A percentile compares a stretch with the other conserved stretches of the same genome.
phyloP scores from a whole-genome alignment of 495 filamentous ascomycete species.

The Aspergillus hancockii region DNA sequence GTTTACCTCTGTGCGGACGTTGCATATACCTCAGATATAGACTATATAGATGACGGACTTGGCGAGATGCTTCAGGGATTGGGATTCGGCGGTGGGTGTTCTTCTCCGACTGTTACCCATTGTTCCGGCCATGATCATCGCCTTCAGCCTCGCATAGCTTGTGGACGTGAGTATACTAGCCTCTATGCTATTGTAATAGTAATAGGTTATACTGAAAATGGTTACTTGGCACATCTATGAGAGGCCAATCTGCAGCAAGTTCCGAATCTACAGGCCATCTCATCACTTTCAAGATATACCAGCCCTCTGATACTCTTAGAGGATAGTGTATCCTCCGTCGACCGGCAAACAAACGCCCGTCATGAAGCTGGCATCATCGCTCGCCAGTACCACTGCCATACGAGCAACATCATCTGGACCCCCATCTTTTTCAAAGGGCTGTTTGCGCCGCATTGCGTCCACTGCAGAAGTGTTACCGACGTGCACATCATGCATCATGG shows the following conservation, averaged over 20 bases:
- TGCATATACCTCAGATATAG: constrained; percentile 17
- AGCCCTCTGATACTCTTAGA: neutral
- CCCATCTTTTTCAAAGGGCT: constrained; percentile 45
- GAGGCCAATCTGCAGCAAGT: too few relatives aligned
- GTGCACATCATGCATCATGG: constrained; percentile 20
- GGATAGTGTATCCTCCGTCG: constrained; percentile 50
- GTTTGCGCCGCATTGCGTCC: constrained; percentile 21
- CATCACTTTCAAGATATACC: too few relatives aligned
- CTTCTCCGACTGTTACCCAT: neutral
- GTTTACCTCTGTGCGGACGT: constrained; percentile 21
- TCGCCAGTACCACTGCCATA: constrained; percentile 49
- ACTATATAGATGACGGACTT: neutral
- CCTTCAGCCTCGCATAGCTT: too few relatives aligned
- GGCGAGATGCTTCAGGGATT: too few relatives aligned
- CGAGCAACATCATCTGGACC: constrained; percentile 47
- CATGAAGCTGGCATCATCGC: constrained; percentile 47
- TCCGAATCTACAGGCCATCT: too few relatives aligned
- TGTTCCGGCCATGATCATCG: neutral
- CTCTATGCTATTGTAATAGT: too few relatives aligned
- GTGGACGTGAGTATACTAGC: too few relatives aligned
- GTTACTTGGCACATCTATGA: too few relatives aligned
- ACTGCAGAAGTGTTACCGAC: neutral
- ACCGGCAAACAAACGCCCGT: constrained; percentile 41
- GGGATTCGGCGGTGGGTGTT: neutral
- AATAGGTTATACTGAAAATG: too few relatives aligned